Conservation (phyloP, 352 stramenopile species). For the Globisporangium lucens region DNA sequence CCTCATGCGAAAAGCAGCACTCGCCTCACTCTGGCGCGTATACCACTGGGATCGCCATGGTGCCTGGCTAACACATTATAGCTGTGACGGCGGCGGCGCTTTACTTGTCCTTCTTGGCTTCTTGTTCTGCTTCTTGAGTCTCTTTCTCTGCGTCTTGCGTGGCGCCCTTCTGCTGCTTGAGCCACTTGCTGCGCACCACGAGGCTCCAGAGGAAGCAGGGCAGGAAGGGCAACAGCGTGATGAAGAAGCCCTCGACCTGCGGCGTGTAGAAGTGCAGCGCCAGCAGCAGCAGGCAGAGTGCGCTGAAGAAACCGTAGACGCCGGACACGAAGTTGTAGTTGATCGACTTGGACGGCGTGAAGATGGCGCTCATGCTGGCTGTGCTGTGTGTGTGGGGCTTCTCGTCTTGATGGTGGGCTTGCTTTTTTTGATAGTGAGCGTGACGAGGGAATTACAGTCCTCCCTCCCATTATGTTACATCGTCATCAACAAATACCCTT, state of each 20-base stretch:
- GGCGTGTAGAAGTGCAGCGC: conserved; percentile 59
- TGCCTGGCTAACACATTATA: neutral
- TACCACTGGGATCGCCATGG: neutral
- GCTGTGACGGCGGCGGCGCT: neutral
- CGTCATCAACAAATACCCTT: too few species aligned
- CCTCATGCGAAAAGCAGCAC: neutral
- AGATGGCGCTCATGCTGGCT: conserved; percentile 29
- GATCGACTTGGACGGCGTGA: conserved; percentile 72
- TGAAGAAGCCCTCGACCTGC: conserved; percentile 80
- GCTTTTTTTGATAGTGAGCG: conserved; percentile 3
- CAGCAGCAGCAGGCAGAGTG: conserved; percentile 53
- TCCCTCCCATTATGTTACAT: too few species aligned
- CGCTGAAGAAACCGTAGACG: conserved; percentile 69
- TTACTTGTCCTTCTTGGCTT: conserved; percentile 24
- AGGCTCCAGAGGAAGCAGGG: conserved; percentile 85
- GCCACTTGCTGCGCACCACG: conserved; percentile 73
- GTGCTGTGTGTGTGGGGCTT: neutral
- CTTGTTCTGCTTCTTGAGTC: neutral
- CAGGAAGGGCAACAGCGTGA: conserved; percentile 77
- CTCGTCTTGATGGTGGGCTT: neutral
- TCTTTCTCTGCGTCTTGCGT: conserved; percentile 21
- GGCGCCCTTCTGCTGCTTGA: conserved; percentile 32
- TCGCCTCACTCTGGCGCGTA: neutral
- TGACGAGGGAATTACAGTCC: conserved; percentile 1
- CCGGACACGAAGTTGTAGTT: conserved; percentile 90